A percentile compares a stretch with the other conserved stretches of the same genome.
Conservation (phyloP, 345 rosid species). For the Corchorus capsularis region DNA sequence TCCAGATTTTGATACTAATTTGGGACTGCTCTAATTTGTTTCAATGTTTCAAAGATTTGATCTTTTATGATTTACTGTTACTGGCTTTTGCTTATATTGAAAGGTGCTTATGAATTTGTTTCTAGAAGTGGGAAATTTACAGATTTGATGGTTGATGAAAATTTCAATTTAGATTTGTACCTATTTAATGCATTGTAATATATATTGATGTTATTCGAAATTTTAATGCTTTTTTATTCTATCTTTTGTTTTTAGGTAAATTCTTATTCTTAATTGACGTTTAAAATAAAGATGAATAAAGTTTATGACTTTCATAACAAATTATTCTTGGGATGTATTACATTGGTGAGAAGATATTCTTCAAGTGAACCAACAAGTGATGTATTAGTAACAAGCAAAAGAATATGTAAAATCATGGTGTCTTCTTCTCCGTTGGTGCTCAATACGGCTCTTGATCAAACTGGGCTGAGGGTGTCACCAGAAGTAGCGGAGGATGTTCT, state of each 20-base stretch:
- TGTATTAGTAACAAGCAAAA: conserved; percentile 38
- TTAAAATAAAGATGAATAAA: conserved; percentile 21
- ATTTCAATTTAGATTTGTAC: background rate
- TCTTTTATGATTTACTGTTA: too few relatives aligned
- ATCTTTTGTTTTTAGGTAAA: conserved; percentile 20
- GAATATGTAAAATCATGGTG: conserved; percentile 66
- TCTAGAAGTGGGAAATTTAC: too few relatives aligned
- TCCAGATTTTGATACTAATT: too few relatives aligned
- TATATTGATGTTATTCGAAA: background rate
- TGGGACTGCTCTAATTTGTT: too few relatives aligned
- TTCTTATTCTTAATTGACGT: conserved; percentile 3
- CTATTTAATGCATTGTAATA: background rate
- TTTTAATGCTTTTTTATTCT: background rate
- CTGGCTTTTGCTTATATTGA: too few relatives aligned
- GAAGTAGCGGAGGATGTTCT: conserved; percentile 73
- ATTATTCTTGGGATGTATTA: conserved; percentile 27
- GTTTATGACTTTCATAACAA: conserved; percentile 12
- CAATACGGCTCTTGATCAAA: conserved; percentile 73
- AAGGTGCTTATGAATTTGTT: too few relatives aligned
- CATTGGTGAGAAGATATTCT: conserved; percentile 35
- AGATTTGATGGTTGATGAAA: too few relatives aligned
- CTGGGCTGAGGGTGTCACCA: conserved; percentile 51
- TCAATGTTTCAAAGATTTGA: too few relatives aligned
- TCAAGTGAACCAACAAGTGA: conserved; percentile 42
- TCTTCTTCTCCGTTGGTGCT: conserved; percentile 59